Evolutionary conservation across 805 yeast species (phyloP).

Genomic region (Spathaspora sp.): DNA sequence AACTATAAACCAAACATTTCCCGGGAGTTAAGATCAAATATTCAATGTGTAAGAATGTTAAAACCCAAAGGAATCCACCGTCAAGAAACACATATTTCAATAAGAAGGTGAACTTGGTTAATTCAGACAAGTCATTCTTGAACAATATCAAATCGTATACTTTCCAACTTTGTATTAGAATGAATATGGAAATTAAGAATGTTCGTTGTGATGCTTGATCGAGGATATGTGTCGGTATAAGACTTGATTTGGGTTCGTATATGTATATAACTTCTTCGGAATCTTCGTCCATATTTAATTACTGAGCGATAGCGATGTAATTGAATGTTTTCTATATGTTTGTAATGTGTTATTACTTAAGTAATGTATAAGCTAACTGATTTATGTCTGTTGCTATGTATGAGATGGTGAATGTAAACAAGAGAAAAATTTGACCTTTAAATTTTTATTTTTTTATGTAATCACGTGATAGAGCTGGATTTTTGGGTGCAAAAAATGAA

Average conservation of each 20-base stretch:
- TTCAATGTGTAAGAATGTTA: conserved; percentile 76
- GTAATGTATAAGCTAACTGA: too few relatives aligned
- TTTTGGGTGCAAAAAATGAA: too few relatives aligned
- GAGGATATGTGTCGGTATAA: conserved; percentile 62
- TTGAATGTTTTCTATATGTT: not conserved
- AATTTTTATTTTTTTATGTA: too few relatives aligned
- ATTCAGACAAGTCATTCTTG: conserved; percentile 24
- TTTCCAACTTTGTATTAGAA: conserved; percentile 83
- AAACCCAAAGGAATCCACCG: conserved; percentile 60
- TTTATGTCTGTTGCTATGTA: too few relatives aligned
- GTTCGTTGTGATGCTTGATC: conserved; percentile 78
- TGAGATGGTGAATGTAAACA: too few relatives aligned
- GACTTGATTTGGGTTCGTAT: not conserved
- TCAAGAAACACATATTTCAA: conserved; percentile 74
- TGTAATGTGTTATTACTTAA: too few relatives aligned
- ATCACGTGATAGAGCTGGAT: too few relatives aligned
- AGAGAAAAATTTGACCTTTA: too few relatives aligned
- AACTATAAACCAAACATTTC: conserved; percentile 48
- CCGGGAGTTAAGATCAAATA: conserved; percentile 62
- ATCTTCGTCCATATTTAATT: not conserved
- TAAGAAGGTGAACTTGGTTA: conserved; percentile 54
- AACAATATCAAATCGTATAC: conserved; percentile 64
- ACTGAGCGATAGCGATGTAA: not conserved
- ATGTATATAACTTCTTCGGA: not conserved
- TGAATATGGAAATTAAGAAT: conserved; percentile 61